A percentile compares a stretch with the other conserved stretches of the same genome.
phyloP scores from a whole-genome alignment of 2,329 filamentous ascomycete species.

The Diplodia corticola region DNA sequence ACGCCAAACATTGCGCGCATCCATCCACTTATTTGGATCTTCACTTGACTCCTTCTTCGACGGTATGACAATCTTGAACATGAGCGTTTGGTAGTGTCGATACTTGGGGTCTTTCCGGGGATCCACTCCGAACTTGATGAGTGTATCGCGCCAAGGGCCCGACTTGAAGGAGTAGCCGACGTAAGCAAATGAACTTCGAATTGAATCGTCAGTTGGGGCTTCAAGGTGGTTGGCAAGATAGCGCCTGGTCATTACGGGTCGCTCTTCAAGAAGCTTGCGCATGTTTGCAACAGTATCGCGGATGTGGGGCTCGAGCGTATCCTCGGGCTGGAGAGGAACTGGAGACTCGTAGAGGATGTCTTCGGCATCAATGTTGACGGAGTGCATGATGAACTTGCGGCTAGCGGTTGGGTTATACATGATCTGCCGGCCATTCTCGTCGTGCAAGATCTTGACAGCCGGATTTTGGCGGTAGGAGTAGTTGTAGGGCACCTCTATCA shows the following conservation, averaged over 20 bases:
- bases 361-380: slow-evolving; percentile 62
- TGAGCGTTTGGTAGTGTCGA: slow-evolving; percentile 83
- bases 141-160: slow-evolving; percentile 86
- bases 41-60: slow-evolving; percentile 17
- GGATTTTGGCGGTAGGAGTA: slow-evolving; percentile 83
- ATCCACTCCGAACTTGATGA: slow-evolving; percentile 83
- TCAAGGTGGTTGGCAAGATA: slow-evolving; percentile 73
- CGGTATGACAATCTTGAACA: slow-evolving; percentile 65
- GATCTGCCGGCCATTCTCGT: slow-evolving; percentile 49
- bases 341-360: slow-evolving; percentile 62
- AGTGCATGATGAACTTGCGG: slow-evolving; percentile 59
- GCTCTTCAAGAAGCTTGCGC: slow-evolving; percentile 64
- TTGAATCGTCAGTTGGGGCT: slow-evolving; percentile 52
- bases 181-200: slow-evolving; percentile 79
- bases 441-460: slow-evolving; percentile 64
- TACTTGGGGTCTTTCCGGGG: slow-evolving; percentile 75
- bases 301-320: slow-evolving; percentile 57
- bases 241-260: slow-evolving; percentile 85
- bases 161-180: slow-evolving; percentile 90
- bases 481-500: slow-evolving; percentile 71
- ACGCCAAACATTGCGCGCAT: slow-evolving; percentile 23
- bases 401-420: slow-evolving; percentile 47
- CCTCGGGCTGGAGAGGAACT: slow-evolving; percentile 54
- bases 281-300: slow-evolving; percentile 66
- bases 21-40: slow-evolving; percentile 27